These are phyloP conservation scores for Beauveria bassiana DNA, from an alignment of 2,329 filamentous ascomycete genomes.

Conservation along the genomic window DNA sequence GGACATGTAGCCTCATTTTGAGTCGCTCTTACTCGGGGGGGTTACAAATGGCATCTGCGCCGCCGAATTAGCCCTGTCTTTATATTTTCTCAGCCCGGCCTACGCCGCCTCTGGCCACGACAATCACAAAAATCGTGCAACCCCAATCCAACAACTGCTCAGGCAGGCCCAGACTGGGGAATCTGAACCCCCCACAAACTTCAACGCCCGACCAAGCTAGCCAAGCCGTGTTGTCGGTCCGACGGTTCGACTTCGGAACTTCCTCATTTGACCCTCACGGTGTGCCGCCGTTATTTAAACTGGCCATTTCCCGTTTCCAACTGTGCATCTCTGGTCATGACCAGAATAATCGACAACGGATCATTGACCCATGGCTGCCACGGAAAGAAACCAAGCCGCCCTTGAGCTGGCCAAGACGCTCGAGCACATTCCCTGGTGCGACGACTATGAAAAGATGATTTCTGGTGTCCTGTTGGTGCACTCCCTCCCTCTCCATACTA, in stretches of 20 bases:
- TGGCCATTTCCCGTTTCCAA: not conserved
- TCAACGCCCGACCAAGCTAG: not conserved
- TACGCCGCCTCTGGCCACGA: not conserved
- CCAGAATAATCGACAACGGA: not conserved
- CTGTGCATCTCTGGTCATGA: not conserved
- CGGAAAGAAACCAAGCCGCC: slow-evolving; percentile 31
- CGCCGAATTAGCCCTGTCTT: not conserved
- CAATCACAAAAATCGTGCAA: not conserved
- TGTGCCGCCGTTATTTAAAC: not conserved
- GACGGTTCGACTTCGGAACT: slow-evolving; percentile 7
- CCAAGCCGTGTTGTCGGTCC: slow-evolving; percentile 7
- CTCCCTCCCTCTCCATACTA: not conserved
- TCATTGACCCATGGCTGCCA: slow-evolving; percentile 18
- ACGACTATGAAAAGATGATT: slow-evolving; percentile 58
- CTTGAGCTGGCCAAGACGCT: slow-evolving; percentile 40
- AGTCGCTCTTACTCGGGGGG: not conserved
- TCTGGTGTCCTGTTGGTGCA: slow-evolving; percentile 49
- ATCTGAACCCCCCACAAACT: slow-evolving; percentile 2
- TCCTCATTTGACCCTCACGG: not conserved
- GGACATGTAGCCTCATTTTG: not conserved
- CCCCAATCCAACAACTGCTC: not conserved
- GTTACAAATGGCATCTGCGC: not conserved
- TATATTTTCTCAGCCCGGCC: not conserved
- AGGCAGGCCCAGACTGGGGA: not conserved
- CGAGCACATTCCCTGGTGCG: slow-evolving; percentile 46